phyloP scores from a whole-genome alignment of 202 grass and related monocot genomes.

The Panicum hallii region DNA sequence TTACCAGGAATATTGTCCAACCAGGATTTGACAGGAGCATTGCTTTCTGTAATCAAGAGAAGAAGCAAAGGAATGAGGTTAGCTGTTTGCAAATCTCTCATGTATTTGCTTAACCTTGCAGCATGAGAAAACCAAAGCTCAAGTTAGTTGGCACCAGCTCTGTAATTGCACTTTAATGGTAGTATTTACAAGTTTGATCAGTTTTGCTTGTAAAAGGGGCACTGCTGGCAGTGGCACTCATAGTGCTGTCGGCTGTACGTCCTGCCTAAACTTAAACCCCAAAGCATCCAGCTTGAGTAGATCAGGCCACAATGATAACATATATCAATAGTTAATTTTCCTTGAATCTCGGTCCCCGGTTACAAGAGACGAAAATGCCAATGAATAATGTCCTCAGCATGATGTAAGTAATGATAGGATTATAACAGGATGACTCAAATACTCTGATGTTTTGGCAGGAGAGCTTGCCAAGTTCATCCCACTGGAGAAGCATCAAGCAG shows the following conservation, averaged over 20 bases:
- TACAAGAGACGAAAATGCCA: not conserved
- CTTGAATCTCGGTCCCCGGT: not conserved
- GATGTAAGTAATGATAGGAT: slow-evolving; percentile 7
- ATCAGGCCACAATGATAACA: not conserved
- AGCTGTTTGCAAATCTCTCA: slow-evolving; percentile 32
- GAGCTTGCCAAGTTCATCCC: slow-evolving; percentile 56
- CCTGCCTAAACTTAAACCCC: not conserved
- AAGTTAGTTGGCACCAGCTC: slow-evolving; percentile 30
- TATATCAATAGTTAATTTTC: not conserved
- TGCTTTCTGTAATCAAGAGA: slow-evolving; percentile 90
- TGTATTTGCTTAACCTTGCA: slow-evolving; percentile 21
- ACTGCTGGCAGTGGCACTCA: not conserved
- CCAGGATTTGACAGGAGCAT: slow-evolving; percentile 90
- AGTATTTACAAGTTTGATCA: not conserved
- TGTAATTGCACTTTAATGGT: not conserved
- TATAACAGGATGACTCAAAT: not conserved
- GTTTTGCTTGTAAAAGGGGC: not conserved
- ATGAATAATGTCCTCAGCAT: not conserved
- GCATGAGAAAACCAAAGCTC: not conserved
- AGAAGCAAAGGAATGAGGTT: slow-evolving; percentile 93
- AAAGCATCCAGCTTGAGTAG: not conserved
- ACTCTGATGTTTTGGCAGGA: slow-evolving; percentile 54
- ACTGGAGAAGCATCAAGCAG: slow-evolving; percentile 89
- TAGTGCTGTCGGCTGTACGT: not conserved
- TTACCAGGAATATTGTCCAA: slow-evolving; percentile 82